Percentiles rank a stretch among this genome's conserved stretches.
These are phyloP conservation scores for Phyllostachys edulis DNA, from an alignment of 176 grass and related monocot genomes.

Conservation along the genomic window DNA sequence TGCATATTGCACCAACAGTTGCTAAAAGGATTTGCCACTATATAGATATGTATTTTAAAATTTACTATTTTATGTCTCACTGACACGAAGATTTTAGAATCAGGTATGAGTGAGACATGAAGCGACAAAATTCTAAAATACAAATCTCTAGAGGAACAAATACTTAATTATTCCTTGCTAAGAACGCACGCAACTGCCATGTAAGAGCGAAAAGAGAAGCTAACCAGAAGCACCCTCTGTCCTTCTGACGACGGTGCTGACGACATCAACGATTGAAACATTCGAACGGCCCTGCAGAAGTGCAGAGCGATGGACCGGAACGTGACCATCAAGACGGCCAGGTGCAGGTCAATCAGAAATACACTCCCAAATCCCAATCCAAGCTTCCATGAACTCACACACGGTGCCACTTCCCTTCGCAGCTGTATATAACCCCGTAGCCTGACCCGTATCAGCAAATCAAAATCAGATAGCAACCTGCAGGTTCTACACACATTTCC, in stretches of 20 bases:
- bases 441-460: neutral
- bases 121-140: no score
- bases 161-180: no score
- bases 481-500: neutral
- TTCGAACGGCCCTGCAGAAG: neutral
- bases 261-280: neutral
- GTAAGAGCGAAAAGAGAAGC: neutral
- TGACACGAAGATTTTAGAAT: no score
- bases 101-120: no score
- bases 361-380: no score
- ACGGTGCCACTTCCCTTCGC: neutral
- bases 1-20: no score
- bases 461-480: neutral
- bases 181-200: no score
- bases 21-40: no score
- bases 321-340: neutral
- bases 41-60: no score
- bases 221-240: neutral
- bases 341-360: neutral
- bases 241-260: neutral
- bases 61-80: no score
- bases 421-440: neutral
- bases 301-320: neutral
- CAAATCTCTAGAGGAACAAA: no score
- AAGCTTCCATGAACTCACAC: neutral